These are phyloP conservation scores for Cordyceps pruinosa DNA, from an alignment of 2,329 filamentous ascomycete species.

Conservation along the genomic window DNA sequence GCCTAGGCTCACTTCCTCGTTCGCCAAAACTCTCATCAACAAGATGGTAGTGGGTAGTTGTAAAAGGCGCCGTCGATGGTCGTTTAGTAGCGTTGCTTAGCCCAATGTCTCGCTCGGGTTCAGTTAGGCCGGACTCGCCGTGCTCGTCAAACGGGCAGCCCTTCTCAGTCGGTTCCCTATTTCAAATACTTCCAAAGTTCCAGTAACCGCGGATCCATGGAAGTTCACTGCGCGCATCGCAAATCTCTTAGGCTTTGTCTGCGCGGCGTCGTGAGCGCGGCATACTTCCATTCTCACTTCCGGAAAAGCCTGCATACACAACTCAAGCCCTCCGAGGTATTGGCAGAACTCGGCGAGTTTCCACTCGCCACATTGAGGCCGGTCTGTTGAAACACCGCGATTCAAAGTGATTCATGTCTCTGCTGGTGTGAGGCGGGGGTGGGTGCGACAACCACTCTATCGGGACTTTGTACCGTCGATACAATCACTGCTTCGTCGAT, in stretches of 20 bases:
- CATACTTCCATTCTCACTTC: no score
- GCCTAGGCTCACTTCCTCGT: background rate
- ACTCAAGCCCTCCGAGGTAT: background rate
- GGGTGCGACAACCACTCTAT: background rate
- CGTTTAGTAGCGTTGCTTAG: background rate
- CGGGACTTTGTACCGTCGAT: background rate
- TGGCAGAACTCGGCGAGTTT: background rate
- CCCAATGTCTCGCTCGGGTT: background rate
- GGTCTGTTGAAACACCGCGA: background rate
- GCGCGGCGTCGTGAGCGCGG: no score
- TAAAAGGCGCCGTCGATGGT: background rate
- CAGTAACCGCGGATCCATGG: background rate
- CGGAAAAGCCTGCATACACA: background rate
- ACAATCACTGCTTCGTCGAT: constrained; percentile 8
- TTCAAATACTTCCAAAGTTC: background rate
- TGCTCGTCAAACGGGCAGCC: no score
- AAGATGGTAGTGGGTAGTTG: background rate
- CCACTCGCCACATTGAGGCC: background rate
- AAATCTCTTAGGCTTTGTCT: no score
- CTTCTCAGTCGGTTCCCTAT: background rate
- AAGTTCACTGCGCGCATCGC: background rate
- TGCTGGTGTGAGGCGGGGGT: background rate
- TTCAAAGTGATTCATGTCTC: background rate
- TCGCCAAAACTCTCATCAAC: background rate
- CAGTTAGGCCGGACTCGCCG: background rate